Percentiles rank a stretch among this genome's conserved stretches.
Conservation (phyloP, 2,329 filamentous ascomycete species). For the Metarhizium robertsii region DNA sequence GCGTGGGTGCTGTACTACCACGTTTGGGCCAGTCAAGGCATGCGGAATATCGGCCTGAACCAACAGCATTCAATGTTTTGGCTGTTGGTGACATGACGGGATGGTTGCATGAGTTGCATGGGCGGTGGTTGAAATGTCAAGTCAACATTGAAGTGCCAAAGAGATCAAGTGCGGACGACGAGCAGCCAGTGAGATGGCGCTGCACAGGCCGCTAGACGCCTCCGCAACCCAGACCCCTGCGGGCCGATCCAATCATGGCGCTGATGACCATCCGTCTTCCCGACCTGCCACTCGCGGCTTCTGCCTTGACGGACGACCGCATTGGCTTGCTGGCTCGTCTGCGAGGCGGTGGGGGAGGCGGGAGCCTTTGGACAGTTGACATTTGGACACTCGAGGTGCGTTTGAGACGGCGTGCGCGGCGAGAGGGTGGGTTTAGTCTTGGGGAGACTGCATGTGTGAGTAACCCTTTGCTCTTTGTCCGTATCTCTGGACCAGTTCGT, state of each 20-base stretch:
- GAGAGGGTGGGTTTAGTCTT: neutral
- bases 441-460: too few species aligned
- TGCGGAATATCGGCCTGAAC: neutral
- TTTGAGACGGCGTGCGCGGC: too few species aligned
- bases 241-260: neutral
- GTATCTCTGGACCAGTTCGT: too few species aligned
- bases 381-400: too few species aligned
- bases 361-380: too few species aligned
- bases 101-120: neutral
- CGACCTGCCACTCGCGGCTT: neutral
- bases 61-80: neutral
- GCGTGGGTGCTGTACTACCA: neutral
- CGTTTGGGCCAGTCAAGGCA: neutral
- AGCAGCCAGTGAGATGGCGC: too few species aligned
- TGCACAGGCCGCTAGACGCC: neutral
- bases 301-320: neutral
- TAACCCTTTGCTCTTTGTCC: too few species aligned
- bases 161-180: too few species aligned
- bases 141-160: too few species aligned
- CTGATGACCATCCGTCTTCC: neutral
- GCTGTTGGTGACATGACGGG: neutral
- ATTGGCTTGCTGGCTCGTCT: too few species aligned
- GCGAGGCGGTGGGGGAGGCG: too few species aligned
- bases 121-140: too few species aligned
- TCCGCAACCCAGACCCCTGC: neutral